Conservation (phyloP, 2,329 filamentous ascomycete genomes). For the Ilyonectria sp. region DNA sequence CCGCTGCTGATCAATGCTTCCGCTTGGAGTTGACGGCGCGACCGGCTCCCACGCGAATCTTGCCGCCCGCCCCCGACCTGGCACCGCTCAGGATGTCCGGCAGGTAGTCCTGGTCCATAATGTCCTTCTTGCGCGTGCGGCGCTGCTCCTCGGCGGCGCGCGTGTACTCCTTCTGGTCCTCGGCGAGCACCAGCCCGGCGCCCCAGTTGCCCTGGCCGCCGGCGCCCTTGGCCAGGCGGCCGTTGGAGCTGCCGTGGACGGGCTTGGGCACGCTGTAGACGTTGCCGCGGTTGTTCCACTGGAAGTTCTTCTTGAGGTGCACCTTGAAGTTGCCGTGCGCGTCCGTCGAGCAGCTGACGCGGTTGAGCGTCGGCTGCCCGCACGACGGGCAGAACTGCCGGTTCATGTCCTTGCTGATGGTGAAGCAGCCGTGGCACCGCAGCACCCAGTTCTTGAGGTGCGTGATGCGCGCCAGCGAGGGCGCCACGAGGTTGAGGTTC, state of each 20-base stretch:
- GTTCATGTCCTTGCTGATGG: conserved; percentile 84
- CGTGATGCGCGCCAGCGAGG: conserved; percentile 83
- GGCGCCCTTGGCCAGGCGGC: conserved; percentile 76
- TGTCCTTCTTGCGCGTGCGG: conserved; percentile 79
- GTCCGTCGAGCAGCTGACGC: conserved; percentile 89
- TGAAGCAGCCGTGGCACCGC: conserved; percentile 95
- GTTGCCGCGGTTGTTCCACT: conserved; percentile 95
- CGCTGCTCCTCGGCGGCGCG: conserved; percentile 75
- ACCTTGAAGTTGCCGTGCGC: conserved; percentile 84
- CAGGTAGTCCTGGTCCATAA: conserved; percentile 96
- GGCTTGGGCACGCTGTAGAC: conserved; percentile 95
- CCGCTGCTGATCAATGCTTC: conserved; percentile 58
- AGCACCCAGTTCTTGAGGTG: conserved; percentile 91
- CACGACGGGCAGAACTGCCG: conserved; percentile 95
- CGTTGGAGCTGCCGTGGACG: conserved; percentile 83
- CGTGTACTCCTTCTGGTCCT: conserved; percentile 96
- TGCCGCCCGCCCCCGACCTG: conserved; percentile 74
- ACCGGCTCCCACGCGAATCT: conserved; percentile 87
- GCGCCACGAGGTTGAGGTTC: conserved; percentile 90
- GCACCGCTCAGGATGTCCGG: conserved; percentile 88
- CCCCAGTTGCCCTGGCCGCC: conserved; percentile 94
- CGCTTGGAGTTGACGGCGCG: conserved; percentile 87
- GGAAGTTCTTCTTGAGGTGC: conserved; percentile 94
- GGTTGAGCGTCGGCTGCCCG: conserved; percentile 87
- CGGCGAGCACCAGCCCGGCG: conserved; percentile 84